Conservation (phyloP, 2,329 filamentous ascomycete species). For the Purpureocillium lavendulum region DNA sequence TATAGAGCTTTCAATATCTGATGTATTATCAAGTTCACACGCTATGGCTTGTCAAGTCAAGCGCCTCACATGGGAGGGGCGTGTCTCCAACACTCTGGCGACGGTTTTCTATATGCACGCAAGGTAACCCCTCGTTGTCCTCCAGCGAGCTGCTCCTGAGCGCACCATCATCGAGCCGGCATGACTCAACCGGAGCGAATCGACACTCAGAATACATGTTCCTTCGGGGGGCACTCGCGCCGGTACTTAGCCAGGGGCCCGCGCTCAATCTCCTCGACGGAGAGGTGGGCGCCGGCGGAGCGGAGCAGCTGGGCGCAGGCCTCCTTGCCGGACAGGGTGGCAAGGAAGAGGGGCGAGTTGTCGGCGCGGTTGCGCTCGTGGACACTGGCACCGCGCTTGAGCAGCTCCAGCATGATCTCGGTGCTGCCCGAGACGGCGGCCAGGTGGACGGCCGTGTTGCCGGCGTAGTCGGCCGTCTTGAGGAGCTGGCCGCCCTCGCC, state of each 20-base stretch:
- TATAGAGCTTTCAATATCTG: too few relatives aligned
- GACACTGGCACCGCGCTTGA: slow-evolving; percentile 56
- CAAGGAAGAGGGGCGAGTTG: slow-evolving; percentile 58
- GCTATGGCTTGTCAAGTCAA: too few relatives aligned
- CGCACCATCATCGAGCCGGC: too few relatives aligned
- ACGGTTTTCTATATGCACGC: too few relatives aligned
- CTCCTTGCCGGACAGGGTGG: slow-evolving; percentile 46
- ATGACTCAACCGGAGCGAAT: too few relatives aligned
- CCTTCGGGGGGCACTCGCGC: slow-evolving; percentile 1
- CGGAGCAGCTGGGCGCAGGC: slow-evolving; percentile 46
- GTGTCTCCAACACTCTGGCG: too few relatives aligned
- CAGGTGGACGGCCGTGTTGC: slow-evolving; percentile 61
- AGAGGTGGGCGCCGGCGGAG: slow-evolving; percentile 53
- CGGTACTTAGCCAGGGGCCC: slow-evolving; percentile 12
- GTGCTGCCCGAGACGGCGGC: slow-evolving; percentile 46
- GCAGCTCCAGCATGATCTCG: slow-evolving; percentile 49
- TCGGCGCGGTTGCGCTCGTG: slow-evolving; percentile 57
- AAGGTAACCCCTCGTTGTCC: too few relatives aligned
- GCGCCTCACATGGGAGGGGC: too few relatives aligned
- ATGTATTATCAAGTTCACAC: too few relatives aligned
- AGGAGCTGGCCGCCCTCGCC: slow-evolving; percentile 58
- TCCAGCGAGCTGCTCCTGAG: too few relatives aligned
- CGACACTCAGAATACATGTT: too few relatives aligned
- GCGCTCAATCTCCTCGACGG: slow-evolving; percentile 27
- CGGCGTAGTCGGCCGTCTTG: slow-evolving; percentile 71